These are phyloP conservation scores for Cucurbitaria berberidis DNA, from an alignment of 2,329 filamentous ascomycete genomes.

Conservation along the genomic window DNA sequence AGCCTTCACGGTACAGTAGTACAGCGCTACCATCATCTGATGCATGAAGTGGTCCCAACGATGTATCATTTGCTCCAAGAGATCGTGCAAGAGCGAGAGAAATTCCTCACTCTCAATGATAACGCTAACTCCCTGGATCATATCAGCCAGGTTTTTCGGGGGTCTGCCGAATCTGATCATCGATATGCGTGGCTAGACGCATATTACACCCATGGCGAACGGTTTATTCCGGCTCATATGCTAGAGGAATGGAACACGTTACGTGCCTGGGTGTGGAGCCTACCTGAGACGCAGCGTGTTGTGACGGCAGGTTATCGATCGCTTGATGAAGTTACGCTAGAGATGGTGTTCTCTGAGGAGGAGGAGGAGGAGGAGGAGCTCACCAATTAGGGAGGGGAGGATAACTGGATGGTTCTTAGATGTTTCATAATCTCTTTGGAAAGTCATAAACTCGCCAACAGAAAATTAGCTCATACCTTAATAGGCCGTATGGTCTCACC, in stretches of 20 bases:
- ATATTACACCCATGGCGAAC: not conserved
- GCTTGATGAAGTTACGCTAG: conserved; percentile 1
- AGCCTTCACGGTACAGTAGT: not conserved
- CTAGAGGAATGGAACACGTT: conserved; percentile 6
- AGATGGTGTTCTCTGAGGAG: not conserved
- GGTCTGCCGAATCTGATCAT: not conserved
- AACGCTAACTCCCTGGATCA: not conserved
- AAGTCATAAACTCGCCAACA: too few relatives aligned
- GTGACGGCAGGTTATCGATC: not conserved
- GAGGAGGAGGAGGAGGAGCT: not conserved
- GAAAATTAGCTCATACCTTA: too few relatives aligned
- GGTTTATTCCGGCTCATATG: not conserved
- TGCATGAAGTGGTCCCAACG: not conserved
- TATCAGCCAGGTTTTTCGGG: not conserved
- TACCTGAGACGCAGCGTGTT: conserved; percentile 12
- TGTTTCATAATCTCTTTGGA: too few relatives aligned
- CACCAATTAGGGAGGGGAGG: too few relatives aligned
- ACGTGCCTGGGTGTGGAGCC: conserved; percentile 6
- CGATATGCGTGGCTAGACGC: not conserved
- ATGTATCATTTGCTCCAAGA: not conserved
- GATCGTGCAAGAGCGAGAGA: not conserved
- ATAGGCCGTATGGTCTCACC: too few relatives aligned
- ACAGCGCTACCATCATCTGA: not conserved
- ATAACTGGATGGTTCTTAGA: too few relatives aligned
- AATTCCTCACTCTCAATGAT: not conserved